A percentile compares a stretch with the other conserved stretches of the same genome.
These are phyloP conservation scores for Gastrolobium bilobum DNA, from an alignment of 306 rosid genomes.

Conservation along the genomic window DNA sequence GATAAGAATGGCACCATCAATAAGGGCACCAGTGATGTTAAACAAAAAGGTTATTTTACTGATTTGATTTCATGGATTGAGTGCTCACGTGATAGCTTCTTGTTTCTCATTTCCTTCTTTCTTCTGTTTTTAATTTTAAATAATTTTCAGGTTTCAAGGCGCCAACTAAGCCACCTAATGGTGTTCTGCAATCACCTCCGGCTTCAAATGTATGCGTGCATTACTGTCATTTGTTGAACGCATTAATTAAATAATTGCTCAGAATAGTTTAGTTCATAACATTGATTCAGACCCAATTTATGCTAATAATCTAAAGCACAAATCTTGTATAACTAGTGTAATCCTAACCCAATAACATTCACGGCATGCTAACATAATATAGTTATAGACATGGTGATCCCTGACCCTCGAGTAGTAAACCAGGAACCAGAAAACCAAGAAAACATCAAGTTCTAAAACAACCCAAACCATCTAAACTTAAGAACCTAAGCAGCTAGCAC, in stretches of 20 bases:
- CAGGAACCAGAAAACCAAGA: not conserved
- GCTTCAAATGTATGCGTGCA: conserved; percentile 62
- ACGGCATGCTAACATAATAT: conserved; percentile 15
- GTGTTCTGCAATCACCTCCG: conserved; percentile 56
- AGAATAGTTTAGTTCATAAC: conserved; percentile 7
- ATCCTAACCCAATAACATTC: conserved; percentile 28
- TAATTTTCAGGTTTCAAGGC: conserved; percentile 59
- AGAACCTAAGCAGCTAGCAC: not conserved
- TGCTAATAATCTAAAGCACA: conserved; percentile 31
- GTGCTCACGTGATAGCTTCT: conserved; percentile 25
- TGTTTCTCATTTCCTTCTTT: conserved; percentile 35
- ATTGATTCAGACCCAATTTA: conserved; percentile 1
- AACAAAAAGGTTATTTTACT: conserved; percentile 56
- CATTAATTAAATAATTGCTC: conserved; percentile 15
- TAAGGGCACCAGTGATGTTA: conserved; percentile 37
- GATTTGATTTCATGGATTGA: conserved; percentile 38
- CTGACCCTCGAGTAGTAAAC: not conserved
- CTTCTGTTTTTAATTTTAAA: conserved; percentile 32
- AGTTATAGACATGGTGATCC: not conserved
- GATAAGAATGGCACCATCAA: conserved; percentile 56
- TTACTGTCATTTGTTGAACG: conserved; percentile 44
- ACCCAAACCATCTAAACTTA: not conserved
- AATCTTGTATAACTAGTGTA: not conserved
- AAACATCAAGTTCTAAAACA: conserved; percentile 4
- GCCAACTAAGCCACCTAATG: conserved; percentile 61